Percentiles rank a stretch among this genome's conserved stretches.
Conservation (phyloP, 129 eudicot species). For the Flaveria bidentis region DNA sequence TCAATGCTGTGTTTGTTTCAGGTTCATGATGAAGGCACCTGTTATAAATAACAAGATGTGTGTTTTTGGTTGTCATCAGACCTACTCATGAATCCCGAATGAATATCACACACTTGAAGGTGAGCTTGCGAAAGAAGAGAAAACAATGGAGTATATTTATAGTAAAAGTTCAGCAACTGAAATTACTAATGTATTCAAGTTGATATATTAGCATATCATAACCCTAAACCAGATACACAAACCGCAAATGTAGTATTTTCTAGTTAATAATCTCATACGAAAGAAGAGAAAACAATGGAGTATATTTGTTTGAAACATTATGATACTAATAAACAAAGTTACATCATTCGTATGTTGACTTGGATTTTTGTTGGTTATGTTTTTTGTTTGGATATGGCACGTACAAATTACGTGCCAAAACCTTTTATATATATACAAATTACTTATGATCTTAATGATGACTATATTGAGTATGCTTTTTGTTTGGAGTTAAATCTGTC, state of each 20-base stretch:
- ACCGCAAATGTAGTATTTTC: too few species aligned
- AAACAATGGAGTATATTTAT: too few species aligned
- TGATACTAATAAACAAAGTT: neutral
- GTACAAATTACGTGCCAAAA: neutral
- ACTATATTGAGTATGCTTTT: too few species aligned
- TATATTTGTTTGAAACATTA: neutral
- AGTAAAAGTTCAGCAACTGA: neutral
- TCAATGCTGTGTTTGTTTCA: neutral
- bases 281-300: neutral
- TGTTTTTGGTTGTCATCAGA: neutral
- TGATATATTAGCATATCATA: neutral
- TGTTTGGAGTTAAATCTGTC: too few species aligned
- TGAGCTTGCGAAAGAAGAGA: too few species aligned
- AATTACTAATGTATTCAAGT: neutral
- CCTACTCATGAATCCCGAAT: neutral
- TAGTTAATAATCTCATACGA: neutral
- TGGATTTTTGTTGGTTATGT: too few species aligned
- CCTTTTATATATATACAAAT: too few species aligned
- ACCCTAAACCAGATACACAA: too few species aligned
- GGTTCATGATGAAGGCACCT: constrained; percentile 9
- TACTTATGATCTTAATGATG: too few species aligned
- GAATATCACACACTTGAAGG: neutral
- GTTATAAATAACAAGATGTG: neutral
- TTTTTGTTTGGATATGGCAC: neutral
- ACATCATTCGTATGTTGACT: neutral